Evolutionary conservation across 1,139 yeast species (phyloP).

Genomic region (Suhomyces yuchorum): DNA sequence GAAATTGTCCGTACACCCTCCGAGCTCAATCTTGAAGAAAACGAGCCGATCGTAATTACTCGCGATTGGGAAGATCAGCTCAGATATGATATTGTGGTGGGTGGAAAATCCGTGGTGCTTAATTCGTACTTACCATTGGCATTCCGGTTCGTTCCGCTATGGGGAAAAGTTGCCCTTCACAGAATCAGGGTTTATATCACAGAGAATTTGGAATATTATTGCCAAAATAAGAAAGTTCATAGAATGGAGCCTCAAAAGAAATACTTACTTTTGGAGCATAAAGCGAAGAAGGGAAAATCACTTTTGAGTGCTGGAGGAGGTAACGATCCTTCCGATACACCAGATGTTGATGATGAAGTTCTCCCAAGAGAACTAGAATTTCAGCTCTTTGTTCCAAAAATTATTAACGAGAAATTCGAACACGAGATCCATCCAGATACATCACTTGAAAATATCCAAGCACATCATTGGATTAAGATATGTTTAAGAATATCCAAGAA

Average conservation of each 20-base stretch:
- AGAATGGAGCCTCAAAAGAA: slow-evolving; percentile 88
- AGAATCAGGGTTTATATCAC: slow-evolving; percentile 82
- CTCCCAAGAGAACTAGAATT: slow-evolving; percentile 73
- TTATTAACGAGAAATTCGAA: slow-evolving; percentile 48
- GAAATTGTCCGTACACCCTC: slow-evolving; percentile 74
- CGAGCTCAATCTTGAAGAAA: slow-evolving; percentile 78
- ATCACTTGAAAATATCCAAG: slow-evolving; percentile 70
- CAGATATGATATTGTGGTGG: slow-evolving; percentile 85
- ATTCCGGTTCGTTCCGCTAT: slow-evolving; percentile 76
- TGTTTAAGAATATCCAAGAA: slow-evolving; percentile 73
- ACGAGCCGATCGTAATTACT: slow-evolving; percentile 88
- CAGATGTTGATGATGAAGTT: slow-evolving; percentile 44
- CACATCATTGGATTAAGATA: slow-evolving; percentile 93
- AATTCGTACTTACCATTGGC: slow-evolving; percentile 84
- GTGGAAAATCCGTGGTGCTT: slow-evolving; percentile 81
- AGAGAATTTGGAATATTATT: slow-evolving; percentile 87
- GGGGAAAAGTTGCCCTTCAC: slow-evolving; percentile 83
- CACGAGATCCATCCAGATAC: slow-evolving; percentile 76
- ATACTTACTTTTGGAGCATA: slow-evolving; percentile 75
- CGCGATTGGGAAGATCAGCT: slow-evolving; percentile 94
- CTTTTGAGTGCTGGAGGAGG: slow-evolving; percentile 33
- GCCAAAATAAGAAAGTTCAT: slow-evolving; percentile 83
- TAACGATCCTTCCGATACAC: slow-evolving; percentile 20
- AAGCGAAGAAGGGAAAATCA: slow-evolving; percentile 57
- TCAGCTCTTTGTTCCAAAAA: slow-evolving; percentile 76